Evolutionary conservation across 768 basidiomycete genomes (phyloP).

Genomic region (Termitomyces titanicus): DNA sequence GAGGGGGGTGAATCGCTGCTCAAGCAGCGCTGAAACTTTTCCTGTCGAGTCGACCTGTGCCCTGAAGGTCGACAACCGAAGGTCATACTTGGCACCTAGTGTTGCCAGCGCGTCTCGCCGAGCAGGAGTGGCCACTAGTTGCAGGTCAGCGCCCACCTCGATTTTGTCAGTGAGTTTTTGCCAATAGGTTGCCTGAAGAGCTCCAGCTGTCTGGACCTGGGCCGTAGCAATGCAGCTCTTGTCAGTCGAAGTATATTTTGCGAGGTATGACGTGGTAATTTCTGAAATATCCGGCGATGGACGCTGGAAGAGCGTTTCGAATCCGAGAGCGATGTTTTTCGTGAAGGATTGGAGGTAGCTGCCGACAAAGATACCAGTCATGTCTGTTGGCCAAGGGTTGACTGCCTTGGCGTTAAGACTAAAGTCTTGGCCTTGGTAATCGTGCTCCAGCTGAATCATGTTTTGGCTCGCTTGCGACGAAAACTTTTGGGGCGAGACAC

Average conservation of each 20-base stretch:
- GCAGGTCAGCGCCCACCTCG: conserved; percentile 94
- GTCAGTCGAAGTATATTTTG: conserved; percentile 69
- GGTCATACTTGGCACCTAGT: conserved; percentile 94
- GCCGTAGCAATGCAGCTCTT: conserved; percentile 93
- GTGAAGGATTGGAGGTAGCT: conserved; percentile 92
- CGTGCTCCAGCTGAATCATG: conserved; percentile 93
- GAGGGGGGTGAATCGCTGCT: conserved; percentile 93
- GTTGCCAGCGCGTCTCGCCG: conserved; percentile 92
- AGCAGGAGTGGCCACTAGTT: conserved; percentile 71
- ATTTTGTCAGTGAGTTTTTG: conserved; percentile 94
- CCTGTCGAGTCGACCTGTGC: conserved; percentile 94
- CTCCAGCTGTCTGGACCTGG: conserved; percentile 77
- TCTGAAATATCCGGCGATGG: conserved; percentile 72
- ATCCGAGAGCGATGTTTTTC: conserved; percentile 83
- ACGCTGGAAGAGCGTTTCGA: conserved; percentile 82
- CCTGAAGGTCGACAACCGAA: conserved; percentile 89
- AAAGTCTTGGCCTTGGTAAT: conserved; percentile 86
- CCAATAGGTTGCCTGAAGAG: conserved; percentile 92
- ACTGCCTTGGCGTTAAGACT: conserved; percentile 81
- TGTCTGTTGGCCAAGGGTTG: conserved; percentile 86
- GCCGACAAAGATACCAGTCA: conserved; percentile 88
- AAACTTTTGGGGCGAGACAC: conserved; percentile 44
- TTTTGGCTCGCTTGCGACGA: conserved; percentile 76
- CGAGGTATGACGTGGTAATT: conserved; percentile 69
- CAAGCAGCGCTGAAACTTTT: conserved; percentile 91